Base-by-base conservation (phyloP, 2,329 filamentous ascomycete species). In the Diaporthe vexans region DNA sequence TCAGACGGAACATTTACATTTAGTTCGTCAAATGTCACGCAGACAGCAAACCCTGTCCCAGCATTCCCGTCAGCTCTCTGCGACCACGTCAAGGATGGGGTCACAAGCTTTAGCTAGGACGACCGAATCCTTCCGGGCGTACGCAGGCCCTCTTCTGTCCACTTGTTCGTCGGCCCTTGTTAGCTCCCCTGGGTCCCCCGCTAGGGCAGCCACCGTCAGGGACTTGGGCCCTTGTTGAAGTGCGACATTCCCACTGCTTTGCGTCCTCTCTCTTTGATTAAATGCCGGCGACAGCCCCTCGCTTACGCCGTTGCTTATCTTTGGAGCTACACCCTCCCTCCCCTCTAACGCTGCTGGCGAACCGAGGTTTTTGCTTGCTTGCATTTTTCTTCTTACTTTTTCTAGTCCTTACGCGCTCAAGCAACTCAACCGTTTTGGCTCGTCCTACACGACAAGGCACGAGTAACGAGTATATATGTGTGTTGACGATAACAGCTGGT, bases 241-340 rank as follows among this genome's bases (percentile, higher is more conserved):
- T 52, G 63, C 63, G n/a, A 37, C 29, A 37, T 40, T 13, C 61
- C 61, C 29, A 52, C 46, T 24, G 17, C 21, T 35, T 35, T 13
- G 35, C 61, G 29, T 52, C 46, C 24, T 37, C 51, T 67, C n/a
- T 13, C 51, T 67, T 51, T 37, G 17, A 24, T 67, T 26, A 67
- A 67, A 40, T 67, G 46, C 63, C 63, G 33, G 46, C 46, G 46
- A 67, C 21, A 24, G 29, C 63, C 63, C 63, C 63, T 52, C 63
- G 63, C 63, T 67, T 67, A 67, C 46, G 63, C 63, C 63, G 63
- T 9, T 13, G 21, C 63, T 67, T 40, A 67, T 67, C 63, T 67
- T 52, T 37, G 26, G 26, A 26, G 63, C 63, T 29, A 52, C 63
- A 33, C 46, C 46, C 24, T 48, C 4, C 19, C 61, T 37, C 63